Evolutionary conservation across 768 basidiomycete genomes (phyloP), one percentile per base, ranked within the genome.

Genomic region (Cystobasidium tubakii): DNA sequence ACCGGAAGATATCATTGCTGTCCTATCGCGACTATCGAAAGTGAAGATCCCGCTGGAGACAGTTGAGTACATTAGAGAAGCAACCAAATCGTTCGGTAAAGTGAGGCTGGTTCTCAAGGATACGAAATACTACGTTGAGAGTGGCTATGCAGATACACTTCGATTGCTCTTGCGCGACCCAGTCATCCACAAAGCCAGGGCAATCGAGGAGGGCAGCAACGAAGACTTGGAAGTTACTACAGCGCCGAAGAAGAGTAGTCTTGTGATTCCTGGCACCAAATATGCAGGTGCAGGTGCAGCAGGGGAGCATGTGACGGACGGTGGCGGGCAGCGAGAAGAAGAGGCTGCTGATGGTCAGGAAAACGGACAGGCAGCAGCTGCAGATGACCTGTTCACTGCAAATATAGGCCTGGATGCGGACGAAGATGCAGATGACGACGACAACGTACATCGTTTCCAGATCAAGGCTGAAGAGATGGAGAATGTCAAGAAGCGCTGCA

Each of bases 1-100:
- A 81, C 98, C 96, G 10, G 90, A 95, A 78, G 94, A 98, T 81
- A 98, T 98, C 78, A 96, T 98, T 81, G 92, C 94, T 84, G 95
- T 97, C 77, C 74, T 84, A 21, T 80, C 81, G 25, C 80, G 83
- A 15, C 76, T 84, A 33, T 80, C 79, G 74, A 85, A 81, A 74
- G 82, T 96, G 12, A 95, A 94, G 1, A 90, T 99, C 6, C 93
- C 96, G 0, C 88, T 91, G 53, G 86, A 85, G 57, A 91, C 98
- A 77, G 86, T 88, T 62, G 84, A 86, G 13, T 91, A 93, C 79
- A 98, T 99, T 77, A 88, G 90, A 77, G 89, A 91, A 75, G 90
- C 94, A 76, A 99, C 96, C 0, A 82, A 92, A 71, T 96, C 94
- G 66, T 98, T 97, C 78, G 96, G 96, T 66, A 99, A 99, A 83